These are phyloP conservation scores for Dryas octopetala DNA, from an alignment of 306 rosid species.

Conservation along the genomic window DNA sequence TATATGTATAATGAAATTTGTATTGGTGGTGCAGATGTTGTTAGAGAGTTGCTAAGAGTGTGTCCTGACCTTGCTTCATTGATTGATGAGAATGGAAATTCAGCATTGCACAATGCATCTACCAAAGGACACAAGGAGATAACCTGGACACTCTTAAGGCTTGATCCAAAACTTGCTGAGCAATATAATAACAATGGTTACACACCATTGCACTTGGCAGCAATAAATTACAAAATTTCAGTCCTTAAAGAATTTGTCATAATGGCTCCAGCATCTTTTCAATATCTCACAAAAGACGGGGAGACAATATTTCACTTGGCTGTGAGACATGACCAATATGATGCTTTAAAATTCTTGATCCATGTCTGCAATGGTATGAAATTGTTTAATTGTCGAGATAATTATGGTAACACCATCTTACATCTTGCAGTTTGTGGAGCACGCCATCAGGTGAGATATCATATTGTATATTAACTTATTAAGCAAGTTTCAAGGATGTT, in stretches of 20 bases:
- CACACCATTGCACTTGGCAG: conserved; percentile 68
- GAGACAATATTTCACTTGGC: conserved; percentile 72
- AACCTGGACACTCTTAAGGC: conserved; percentile 42
- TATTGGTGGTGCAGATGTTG: conserved; percentile 46
- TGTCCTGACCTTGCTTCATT: conserved; percentile 36
- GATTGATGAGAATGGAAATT: conserved; percentile 52
- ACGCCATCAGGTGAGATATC: conserved; percentile 48
- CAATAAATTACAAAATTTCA: conserved; percentile 47
- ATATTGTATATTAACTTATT: too few relatives aligned
- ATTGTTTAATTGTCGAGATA: conserved; percentile 46
- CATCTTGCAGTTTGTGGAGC: conserved; percentile 57
- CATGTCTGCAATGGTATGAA: conserved; percentile 40
- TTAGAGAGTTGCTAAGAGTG: conserved; percentile 45
- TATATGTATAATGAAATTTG: background rate
- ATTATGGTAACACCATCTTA: conserved; percentile 50
- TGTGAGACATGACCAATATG: conserved; percentile 51
- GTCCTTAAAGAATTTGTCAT: conserved; percentile 51
- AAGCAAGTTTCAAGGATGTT: too few relatives aligned
- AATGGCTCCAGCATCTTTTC: conserved; percentile 41
- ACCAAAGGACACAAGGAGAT: conserved; percentile 46
- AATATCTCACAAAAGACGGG: conserved; percentile 47
- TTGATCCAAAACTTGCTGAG: conserved; percentile 40
- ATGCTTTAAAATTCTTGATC: conserved; percentile 49
- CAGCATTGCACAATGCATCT: conserved; percentile 55
- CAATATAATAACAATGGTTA: conserved; percentile 57